phyloP scores from a whole-genome alignment of 441 rosid species.

The Adansonia gregorii region DNA sequence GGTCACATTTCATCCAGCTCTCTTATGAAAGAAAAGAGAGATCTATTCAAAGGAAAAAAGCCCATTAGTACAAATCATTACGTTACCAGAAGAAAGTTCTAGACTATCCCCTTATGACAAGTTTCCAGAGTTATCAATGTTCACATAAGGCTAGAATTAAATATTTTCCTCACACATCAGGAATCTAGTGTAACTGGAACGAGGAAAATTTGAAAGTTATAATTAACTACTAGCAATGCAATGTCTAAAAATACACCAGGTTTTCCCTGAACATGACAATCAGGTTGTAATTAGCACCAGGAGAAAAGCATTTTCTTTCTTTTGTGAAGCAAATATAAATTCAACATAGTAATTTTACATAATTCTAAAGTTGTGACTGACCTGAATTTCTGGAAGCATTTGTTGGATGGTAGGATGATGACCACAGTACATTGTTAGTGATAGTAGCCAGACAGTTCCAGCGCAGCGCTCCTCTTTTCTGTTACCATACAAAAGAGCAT shows the following conservation, averaged over 20 bases:
- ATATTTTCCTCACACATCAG: slow-evolving; percentile 1
- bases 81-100: not conserved
- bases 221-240: not conserved
- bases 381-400: slow-evolving; percentile 98
- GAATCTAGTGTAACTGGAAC: not conserved
- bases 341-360: not conserved
- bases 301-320: not conserved
- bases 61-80: not conserved
- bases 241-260: not conserved
- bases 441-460: slow-evolving; percentile 95
- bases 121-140: not conserved
- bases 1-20: not conserved
- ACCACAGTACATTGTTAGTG: slow-evolving; percentile 94
- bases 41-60: not conserved
- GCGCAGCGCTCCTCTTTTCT: slow-evolving; percentile 99
- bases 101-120: not conserved
- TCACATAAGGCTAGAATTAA: not conserved
- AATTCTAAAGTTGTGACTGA: slow-evolving; percentile 34
- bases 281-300: slow-evolving; percentile 5
- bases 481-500: slow-evolving; percentile 80
- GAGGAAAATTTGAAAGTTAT: slow-evolving; percentile 6
- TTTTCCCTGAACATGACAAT: not conserved
- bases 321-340: not conserved
- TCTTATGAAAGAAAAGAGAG: not conserved
- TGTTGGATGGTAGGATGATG: slow-evolving; percentile 79